Conservation (phyloP, 441 rosid genomes). For the Mallotus japonicus region DNA sequence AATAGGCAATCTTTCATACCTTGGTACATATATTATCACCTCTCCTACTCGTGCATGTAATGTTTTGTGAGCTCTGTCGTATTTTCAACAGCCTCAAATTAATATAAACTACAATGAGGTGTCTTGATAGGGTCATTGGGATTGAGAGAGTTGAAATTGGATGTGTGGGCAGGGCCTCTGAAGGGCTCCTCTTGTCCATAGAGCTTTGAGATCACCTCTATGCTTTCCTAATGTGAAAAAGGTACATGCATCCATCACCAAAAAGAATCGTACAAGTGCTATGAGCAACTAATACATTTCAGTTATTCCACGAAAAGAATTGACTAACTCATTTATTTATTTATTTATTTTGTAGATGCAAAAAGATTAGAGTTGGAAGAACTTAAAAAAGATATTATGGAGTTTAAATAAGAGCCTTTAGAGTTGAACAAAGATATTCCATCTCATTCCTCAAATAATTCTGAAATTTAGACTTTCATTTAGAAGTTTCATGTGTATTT, state of each 20-base stretch:
- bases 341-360: too few species aligned
- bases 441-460: too few species aligned
- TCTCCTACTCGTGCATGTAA: slow-evolving; percentile 24
- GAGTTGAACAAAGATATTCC: too few species aligned
- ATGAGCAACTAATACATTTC: neutral
- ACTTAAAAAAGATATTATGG: too few species aligned
- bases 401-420: too few species aligned
- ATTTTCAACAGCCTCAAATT: neutral
- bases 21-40: slow-evolving; percentile 3
- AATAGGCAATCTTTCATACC: neutral
- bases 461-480: too few species aligned
- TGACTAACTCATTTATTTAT: too few species aligned
- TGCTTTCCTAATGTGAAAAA: slow-evolving; percentile 72
- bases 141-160: slow-evolving; percentile 45
- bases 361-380: too few species aligned
- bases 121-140: neutral
- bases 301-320: too few species aligned
- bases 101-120: neutral
- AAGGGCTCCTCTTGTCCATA: slow-evolving; percentile 91
- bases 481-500: too few species aligned
- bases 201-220: slow-evolving; percentile 78
- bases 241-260: slow-evolving; percentile 53
- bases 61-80: neutral
- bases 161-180: slow-evolving; percentile 79
- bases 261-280: neutral